These are phyloP conservation scores for Cercospora zeae-maydis DNA, from an alignment of 2,329 filamentous ascomycete genomes.

Conservation along the genomic window DNA sequence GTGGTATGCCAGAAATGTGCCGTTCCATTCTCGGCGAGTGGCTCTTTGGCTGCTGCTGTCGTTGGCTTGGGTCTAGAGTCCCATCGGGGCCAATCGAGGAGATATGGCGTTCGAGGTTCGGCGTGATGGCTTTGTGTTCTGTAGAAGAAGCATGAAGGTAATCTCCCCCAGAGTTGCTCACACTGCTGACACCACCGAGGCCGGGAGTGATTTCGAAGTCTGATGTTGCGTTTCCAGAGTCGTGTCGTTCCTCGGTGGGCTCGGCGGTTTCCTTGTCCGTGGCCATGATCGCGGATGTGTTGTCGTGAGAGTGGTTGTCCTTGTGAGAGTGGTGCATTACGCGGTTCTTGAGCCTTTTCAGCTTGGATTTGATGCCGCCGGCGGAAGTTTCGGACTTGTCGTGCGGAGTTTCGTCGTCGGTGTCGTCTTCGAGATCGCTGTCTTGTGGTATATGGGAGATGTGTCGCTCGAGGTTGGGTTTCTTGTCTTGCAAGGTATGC, in stretches of 20 bases:
- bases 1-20: slow-evolving; percentile 19
- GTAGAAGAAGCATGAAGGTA: not conserved
- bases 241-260: slow-evolving; percentile 1
- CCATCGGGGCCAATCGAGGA: slow-evolving; percentile 12
- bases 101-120: slow-evolving; percentile 17
- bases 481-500: slow-evolving; percentile 2
- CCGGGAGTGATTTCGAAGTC: slow-evolving; percentile 15
- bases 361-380: slow-evolving; percentile 4
- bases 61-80: not conserved
- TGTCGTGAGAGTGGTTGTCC: slow-evolving; percentile 4
- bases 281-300: not conserved
- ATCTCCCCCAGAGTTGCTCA: not conserved
- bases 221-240: slow-evolving; percentile 7
- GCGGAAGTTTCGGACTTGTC: not conserved
- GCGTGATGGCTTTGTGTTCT: not conserved
- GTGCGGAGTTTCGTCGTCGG: not conserved
- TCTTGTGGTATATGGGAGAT: slow-evolving; percentile 17
- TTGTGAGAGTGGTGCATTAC: slow-evolving; percentile 9
- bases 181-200: not conserved
- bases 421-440: slow-evolving; percentile 9
- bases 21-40: slow-evolving; percentile 14
- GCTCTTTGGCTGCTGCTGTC: not conserved
- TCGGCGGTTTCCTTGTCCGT: not conserved
- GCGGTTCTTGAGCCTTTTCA: slow-evolving; percentile 13
- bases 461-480: slow-evolving; percentile 15